Percentiles rank a stretch among this genome's conserved stretches.
phyloP scores from a whole-genome alignment of 495 filamentous ascomycete genomes.

The Aspergillus taichungensis region DNA sequence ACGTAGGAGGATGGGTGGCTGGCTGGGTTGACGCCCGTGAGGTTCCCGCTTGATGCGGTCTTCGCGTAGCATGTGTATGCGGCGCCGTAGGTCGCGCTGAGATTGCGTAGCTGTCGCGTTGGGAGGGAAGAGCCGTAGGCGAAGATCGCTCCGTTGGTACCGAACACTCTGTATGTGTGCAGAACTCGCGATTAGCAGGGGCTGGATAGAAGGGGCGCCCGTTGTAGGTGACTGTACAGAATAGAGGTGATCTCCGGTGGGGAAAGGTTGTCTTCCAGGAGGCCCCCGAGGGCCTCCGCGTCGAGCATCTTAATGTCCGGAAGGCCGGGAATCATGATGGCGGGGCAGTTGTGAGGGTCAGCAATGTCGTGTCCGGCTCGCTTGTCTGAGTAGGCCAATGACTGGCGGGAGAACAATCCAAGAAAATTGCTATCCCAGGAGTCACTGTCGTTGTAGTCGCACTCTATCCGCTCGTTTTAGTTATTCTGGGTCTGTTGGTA shows the following conservation, averaged over 20 bases:
- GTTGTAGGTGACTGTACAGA: constrained; percentile 18
- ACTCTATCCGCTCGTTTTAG: constrained; percentile 38
- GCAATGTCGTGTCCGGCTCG: constrained; percentile 9
- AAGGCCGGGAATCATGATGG: constrained; percentile 39
- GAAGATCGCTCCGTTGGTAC: constrained; percentile 41
- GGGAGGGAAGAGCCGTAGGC: constrained; percentile 36
- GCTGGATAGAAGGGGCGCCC: neutral
- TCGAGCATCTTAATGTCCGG: constrained; percentile 43
- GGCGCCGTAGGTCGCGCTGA: constrained; percentile 40
- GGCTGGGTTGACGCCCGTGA: constrained; percentile 40
- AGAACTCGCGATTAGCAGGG: neutral
- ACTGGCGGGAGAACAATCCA: constrained; percentile 35
- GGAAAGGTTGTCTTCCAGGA: constrained; percentile 39
- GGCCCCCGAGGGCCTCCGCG: constrained; percentile 37
- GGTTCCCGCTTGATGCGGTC: constrained; percentile 36
- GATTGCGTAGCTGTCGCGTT: constrained; percentile 35
- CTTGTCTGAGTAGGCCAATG: constrained; percentile 18
- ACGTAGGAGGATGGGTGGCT: constrained; percentile 41
- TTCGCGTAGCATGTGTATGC: constrained; percentile 42
- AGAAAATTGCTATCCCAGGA: constrained; percentile 40
- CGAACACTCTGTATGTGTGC: constrained; percentile 20
- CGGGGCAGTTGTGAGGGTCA: constrained; percentile 8
- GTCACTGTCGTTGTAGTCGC: constrained; percentile 40
- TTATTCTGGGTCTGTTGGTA: constrained; percentile 33
- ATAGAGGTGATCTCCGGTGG: constrained; percentile 42